Conservation (phyloP, 1,284 basidiomycete genomes). For the Mycena sp. region DNA sequence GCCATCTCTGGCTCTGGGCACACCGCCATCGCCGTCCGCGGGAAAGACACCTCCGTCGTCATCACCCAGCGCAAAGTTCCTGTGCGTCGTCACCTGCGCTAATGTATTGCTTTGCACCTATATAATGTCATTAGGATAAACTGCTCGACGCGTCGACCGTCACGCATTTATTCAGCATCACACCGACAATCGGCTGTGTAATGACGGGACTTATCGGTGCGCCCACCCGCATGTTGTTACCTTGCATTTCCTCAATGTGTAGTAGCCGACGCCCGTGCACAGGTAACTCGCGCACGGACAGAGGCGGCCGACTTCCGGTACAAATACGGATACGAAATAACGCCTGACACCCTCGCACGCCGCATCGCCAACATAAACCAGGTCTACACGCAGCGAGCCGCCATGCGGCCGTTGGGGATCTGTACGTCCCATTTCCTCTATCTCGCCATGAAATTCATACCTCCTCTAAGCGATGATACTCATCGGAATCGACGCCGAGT, state of each 20-base stretch:
- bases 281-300: slow-evolving; percentile 87
- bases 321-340: slow-evolving; percentile 98
- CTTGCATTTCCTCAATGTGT: slow-evolving; percentile 15
- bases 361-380: slow-evolving; percentile 99
- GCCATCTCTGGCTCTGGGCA: slow-evolving; percentile 97
- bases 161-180: slow-evolving; percentile 97
- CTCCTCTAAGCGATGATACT: slow-evolving; percentile 90
- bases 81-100: slow-evolving; percentile 56
- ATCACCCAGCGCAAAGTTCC: slow-evolving; percentile 99
- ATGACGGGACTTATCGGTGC: slow-evolving; percentile 95
- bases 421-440: slow-evolving; percentile 61
- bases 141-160: slow-evolving; percentile 95
- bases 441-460: slow-evolving; percentile 14
- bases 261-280: slow-evolving; percentile 91
- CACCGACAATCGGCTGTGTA: slow-evolving; percentile 96
- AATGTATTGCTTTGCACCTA: background rate
- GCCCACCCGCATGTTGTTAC: slow-evolving; percentile 31
- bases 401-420: slow-evolving; percentile 97
- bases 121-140: slow-evolving; percentile 79
- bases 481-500: slow-evolving; percentile 92
- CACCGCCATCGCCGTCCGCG: slow-evolving; percentile 92
- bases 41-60: slow-evolving; percentile 94
- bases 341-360: slow-evolving; percentile 93
- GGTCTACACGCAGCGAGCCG: slow-evolving; percentile 97
- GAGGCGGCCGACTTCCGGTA: slow-evolving; percentile 97